A percentile compares a stretch with the other conserved stretches of the same genome.
Conservation (phyloP, 768 basidiomycete genomes). For the Lenzites betulinus region DNA sequence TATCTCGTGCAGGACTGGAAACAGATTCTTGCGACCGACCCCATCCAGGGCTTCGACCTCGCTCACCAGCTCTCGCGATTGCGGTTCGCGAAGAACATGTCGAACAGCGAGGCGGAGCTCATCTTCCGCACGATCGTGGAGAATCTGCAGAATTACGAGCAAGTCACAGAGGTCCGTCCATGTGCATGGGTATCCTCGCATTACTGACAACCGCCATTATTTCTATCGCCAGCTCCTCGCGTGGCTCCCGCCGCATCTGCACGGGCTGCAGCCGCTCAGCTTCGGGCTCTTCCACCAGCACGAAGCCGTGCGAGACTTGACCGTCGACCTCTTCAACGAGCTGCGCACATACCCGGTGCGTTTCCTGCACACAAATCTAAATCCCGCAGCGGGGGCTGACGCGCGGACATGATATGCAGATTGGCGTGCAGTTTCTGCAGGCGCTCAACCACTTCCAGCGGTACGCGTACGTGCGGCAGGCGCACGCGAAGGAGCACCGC, state of each 20-base stretch:
- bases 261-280: slow-evolving; percentile 82
- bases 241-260: slow-evolving; percentile 68
- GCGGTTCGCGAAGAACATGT: slow-evolving; percentile 68
- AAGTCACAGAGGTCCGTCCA: slow-evolving; percentile 77
- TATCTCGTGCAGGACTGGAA: slow-evolving; percentile 61
- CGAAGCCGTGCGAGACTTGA: slow-evolving; percentile 71
- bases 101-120: slow-evolving; percentile 69
- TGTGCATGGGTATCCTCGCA: neutral
- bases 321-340: slow-evolving; percentile 83
- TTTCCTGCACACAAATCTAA: slow-evolving; percentile 14
- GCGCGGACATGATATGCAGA: slow-evolving; percentile 42
- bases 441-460: slow-evolving; percentile 87
- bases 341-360: slow-evolving; percentile 76
- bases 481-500: slow-evolving; percentile 60
- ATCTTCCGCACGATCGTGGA: slow-evolving; percentile 78
- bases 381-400: neutral
- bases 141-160: slow-evolving; percentile 78
- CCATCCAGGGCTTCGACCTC: slow-evolving; percentile 83
- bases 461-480: slow-evolving; percentile 84
- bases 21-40: slow-evolving; percentile 50
- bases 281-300: slow-evolving; percentile 92
- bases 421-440: slow-evolving; percentile 77
- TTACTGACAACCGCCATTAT: neutral
- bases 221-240: slow-evolving; percentile 71
- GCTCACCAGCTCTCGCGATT: slow-evolving; percentile 84